phyloP scores from a whole-genome alignment of 306 rosid genomes.

The Lithocarpus polystachyus region DNA sequence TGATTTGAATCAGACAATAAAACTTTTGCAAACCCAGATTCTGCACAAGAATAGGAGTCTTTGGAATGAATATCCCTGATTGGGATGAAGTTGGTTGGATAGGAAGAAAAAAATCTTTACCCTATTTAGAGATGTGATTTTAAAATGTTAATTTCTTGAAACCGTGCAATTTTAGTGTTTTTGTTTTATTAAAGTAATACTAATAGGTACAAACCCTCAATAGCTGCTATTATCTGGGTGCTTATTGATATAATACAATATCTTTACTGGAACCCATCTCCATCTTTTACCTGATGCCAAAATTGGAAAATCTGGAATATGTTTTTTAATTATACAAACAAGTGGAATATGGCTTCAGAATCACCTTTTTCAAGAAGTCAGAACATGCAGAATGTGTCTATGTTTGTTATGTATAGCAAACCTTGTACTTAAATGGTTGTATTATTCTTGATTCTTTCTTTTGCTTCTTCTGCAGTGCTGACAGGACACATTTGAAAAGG shows the following conservation, averaged over 20 bases:
- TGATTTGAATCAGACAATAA: not conserved
- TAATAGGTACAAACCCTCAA: not conserved
- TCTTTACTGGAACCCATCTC: not conserved
- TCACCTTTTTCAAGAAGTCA: not conserved
- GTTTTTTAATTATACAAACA: not conserved
- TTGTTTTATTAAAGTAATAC: not conserved
- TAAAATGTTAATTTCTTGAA: not conserved
- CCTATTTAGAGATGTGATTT: not conserved
- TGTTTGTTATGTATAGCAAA: constrained; percentile 13
- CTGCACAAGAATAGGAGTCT: not conserved
- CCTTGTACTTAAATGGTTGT: constrained; percentile 11
- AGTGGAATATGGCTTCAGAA: not conserved
- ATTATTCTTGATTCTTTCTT: constrained; percentile 11
- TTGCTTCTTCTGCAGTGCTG: constrained; percentile 65
- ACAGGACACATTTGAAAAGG: constrained; percentile 86
- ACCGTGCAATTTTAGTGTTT: not conserved
- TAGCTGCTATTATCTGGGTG: not conserved
- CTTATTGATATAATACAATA: constrained; percentile 2
- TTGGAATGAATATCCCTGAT: not conserved
- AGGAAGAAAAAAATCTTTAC: not conserved
- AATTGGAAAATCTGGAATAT: not conserved
- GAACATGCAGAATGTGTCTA: constrained; percentile 12
- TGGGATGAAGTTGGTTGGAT: not conserved
- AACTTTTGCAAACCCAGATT: not conserved
- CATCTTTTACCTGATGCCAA: not conserved